These are phyloP conservation scores for Gossypium aridum DNA, from an alignment of 441 rosid species.

Conservation along the genomic window DNA sequence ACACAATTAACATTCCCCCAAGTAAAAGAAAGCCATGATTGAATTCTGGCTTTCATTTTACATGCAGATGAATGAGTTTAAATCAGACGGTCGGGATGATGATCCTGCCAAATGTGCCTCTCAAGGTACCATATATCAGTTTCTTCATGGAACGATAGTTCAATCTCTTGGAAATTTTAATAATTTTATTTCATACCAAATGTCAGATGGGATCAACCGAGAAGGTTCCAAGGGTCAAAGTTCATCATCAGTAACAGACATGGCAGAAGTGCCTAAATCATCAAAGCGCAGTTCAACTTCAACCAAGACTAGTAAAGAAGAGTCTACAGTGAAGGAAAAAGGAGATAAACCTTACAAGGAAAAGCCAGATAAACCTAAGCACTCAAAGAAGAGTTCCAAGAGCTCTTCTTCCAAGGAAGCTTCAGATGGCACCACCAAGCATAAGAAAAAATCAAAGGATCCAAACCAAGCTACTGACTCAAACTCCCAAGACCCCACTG, in stretches of 20 bases:
- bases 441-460: slow-evolving; percentile 15
- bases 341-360: slow-evolving; percentile 18
- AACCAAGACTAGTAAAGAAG: slow-evolving; percentile 20
- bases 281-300: slow-evolving; percentile 38
- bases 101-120: slow-evolving; percentile 27
- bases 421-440: slow-evolving; percentile 12
- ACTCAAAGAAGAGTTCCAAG: slow-evolving; percentile 41
- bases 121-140: slow-evolving; percentile 29
- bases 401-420: slow-evolving; percentile 28
- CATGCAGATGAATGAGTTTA: slow-evolving; percentile 63
- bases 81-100: slow-evolving; percentile 23
- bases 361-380: slow-evolving; percentile 15
- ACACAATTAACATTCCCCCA: not conserved
- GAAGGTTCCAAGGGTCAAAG: slow-evolving; percentile 10
- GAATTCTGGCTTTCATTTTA: not conserved
- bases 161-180: no score
- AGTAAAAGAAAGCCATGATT: not conserved
- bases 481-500: not conserved
- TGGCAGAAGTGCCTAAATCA: slow-evolving; percentile 38
- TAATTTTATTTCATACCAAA: not conserved
- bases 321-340: slow-evolving; percentile 34
- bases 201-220: slow-evolving; percentile 14
- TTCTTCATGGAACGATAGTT: no score
- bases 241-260: slow-evolving; percentile 20
- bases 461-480: slow-evolving; percentile 20